Evolutionary conservation across 2,329 filamentous ascomycete species (phyloP), one percentile per base, ranked within the genome.

Genomic region (Colletotrichum sp.): DNA sequence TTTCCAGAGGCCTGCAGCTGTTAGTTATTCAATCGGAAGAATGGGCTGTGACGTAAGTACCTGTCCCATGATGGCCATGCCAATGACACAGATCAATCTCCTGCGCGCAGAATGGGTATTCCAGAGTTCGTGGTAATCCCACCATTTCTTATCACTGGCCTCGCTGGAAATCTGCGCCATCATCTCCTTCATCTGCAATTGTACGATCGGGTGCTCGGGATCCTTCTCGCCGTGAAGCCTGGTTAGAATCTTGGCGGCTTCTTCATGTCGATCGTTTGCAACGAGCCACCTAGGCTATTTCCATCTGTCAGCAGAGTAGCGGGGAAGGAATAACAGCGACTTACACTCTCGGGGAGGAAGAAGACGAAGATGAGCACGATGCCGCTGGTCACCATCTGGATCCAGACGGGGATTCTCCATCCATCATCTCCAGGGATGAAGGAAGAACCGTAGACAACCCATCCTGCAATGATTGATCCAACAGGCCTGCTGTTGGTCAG

Each of bases 51-150:
- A 2, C 13, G 6, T 24, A 51, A 85, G 86, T 78, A 87, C 86
- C 79, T 91, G 89, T 5, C 87, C 87, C 76, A 91, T 89, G 55
- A 86, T 83, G 4, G 86, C 84, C 80, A 90, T 87, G 43, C 85
- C 85, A 54, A 88, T 80, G 15, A 89, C 88, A 71, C 86, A 88
- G 16, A 87, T 82, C 4, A 91, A 83, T n/a, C 89, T 84, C 61
- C 87, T 87, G 34, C 86, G 83, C 2, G 87, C 86, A 2, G 84
- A 84, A 55, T 84, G 84, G 5, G 83, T 87, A 77, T 87, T 87
- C 84, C 87, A 88, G 1, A 90, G 83, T 70, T 88, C 88, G 55
- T 84, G 83, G 77, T 90, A 90, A 76, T 90, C 88, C 86, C 87
- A 90, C 87, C 87, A 90, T 64, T 84, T 83, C 81, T 89, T 90